These are phyloP conservation scores for Solioccasus polychromus DNA, from an alignment of 768 basidiomycete species.

Conservation along the genomic window DNA sequence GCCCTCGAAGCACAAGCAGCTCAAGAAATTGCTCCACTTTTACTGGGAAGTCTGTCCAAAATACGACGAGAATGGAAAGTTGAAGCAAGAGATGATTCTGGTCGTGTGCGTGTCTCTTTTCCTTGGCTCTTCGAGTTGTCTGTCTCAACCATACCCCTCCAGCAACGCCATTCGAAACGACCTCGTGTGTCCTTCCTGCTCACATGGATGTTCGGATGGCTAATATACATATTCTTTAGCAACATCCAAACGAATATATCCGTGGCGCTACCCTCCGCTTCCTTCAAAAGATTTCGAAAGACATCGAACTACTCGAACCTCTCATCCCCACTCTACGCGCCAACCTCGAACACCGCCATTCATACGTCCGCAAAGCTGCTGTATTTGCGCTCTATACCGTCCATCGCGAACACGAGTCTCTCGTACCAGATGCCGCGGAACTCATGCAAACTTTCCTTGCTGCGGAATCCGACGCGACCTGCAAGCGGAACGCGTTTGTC, in stretches of 20 bases:
- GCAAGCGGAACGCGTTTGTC: conserved; percentile 96
- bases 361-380: conserved; percentile 97
- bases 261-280: conserved; percentile 96
- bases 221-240: conserved; percentile 42
- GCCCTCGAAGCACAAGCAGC: conserved; percentile 91
- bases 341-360: conserved; percentile 96
- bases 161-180: conserved; percentile 98
- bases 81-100: conserved; percentile 99
- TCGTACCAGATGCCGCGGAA: conserved; percentile 95
- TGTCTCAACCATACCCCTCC: conserved; percentile 12
- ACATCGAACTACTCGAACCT: conserved; percentile 92
- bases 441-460: conserved; percentile 94
- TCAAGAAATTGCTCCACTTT: conserved; percentile 95
- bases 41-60: conserved; percentile 99
- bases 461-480: conserved; percentile 93
- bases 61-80: conserved; percentile 92
- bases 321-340: conserved; percentile 90
- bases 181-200: conserved; percentile 54
- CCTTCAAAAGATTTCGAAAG: conserved; percentile 92
- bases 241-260: conserved; percentile 99
- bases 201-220: neutral
- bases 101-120: conserved; percentile 71
- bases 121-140: conserved; percentile 1
- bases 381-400: conserved; percentile 95
- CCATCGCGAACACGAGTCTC: conserved; percentile 89